phyloP scores from a whole-genome alignment of 2,329 filamentous ascomycete genomes.

The Colletotrichum cuscutae region DNA sequence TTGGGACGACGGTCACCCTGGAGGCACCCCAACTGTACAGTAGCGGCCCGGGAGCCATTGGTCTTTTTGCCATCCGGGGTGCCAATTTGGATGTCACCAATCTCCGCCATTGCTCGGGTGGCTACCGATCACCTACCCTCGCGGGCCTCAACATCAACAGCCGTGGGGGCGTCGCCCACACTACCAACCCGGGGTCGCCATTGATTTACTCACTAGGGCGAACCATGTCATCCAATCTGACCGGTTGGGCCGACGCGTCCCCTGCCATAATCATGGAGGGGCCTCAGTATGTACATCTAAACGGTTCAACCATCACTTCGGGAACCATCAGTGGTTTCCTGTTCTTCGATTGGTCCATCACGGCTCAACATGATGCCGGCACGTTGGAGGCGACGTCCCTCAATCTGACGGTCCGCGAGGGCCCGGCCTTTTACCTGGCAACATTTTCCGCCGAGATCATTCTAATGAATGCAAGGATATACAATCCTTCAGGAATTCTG shows the following conservation, averaged over 20 bases:
- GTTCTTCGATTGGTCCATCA: conserved; percentile 17
- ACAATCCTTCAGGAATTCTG: background rate
- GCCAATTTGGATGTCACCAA: background rate
- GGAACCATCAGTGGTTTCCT: conserved; percentile 8
- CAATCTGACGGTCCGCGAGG: background rate
- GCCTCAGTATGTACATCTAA: background rate
- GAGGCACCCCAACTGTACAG: conserved; percentile 6
- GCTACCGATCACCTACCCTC: conserved; percentile 10
- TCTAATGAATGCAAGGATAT: background rate
- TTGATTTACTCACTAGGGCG: conserved; percentile 9
- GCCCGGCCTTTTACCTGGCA: conserved; percentile 6
- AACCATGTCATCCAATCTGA: background rate
- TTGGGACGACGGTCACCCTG: background rate
- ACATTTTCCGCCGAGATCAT: background rate
- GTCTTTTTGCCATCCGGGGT: background rate
- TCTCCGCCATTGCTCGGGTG: conserved; percentile 16
- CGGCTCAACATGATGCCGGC: background rate
- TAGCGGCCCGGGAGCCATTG: conserved; percentile 9
- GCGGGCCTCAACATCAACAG: background rate
- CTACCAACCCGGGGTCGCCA: background rate
- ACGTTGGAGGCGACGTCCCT: background rate
- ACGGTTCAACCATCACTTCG: background rate
- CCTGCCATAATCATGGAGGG: conserved; percentile 18
- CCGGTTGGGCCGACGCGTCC: conserved; percentile 1
- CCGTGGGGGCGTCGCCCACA: conserved; percentile 6